Base-by-base conservation (phyloP, 306 rosid genomes). In the Trichosanthes cucumerina region DNA sequence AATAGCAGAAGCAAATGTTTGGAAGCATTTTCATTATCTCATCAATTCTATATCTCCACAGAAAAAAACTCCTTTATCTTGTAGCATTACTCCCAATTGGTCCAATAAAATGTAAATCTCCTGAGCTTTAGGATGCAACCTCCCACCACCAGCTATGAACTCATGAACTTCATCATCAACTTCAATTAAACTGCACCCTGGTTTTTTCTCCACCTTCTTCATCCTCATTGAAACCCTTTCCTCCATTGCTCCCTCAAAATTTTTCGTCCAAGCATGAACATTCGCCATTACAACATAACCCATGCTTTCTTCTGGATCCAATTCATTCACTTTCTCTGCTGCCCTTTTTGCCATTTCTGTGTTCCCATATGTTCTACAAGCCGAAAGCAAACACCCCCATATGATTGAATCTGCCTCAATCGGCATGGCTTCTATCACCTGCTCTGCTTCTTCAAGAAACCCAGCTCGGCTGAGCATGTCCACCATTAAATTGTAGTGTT, bases 321-420 rank as follows among this genome's bases (percentile, higher is more conserved):
- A 85, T 71, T 91, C 83, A 9, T 54, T 33, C 78, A 95, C 81
- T 65, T 24, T 90, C 68, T 85, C 86, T 6, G 92, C 93, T 16
- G 90, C 97, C 43, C 90, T 52, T 83, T 84, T 84, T 5, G 90
- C 97, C 69, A 88, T 89, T 76, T 88, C 84, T 76, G 84, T 82
- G 82, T 87, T 86, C 79, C 89, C 89, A 38, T 88, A 86, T 82
- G 83, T 88, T 86, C 90, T 85, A 80, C 96, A 88, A 75, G 86
- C 88, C 15, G 98, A 89, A 41, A 92, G 93, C 85, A 94, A 80
- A 72, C 93, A 88, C 6, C 97, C 98, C 97, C 97, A 92, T 66
- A 95, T 87, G 66, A 92, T 85, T 26, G 89, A 86, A 80, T 91
- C 97, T 9, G 89, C 86, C 73, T 92, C 24, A 66, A 87, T 52